Base-by-base conservation (phyloP, 805 yeast species). In the Teunomyces stri region DNA sequence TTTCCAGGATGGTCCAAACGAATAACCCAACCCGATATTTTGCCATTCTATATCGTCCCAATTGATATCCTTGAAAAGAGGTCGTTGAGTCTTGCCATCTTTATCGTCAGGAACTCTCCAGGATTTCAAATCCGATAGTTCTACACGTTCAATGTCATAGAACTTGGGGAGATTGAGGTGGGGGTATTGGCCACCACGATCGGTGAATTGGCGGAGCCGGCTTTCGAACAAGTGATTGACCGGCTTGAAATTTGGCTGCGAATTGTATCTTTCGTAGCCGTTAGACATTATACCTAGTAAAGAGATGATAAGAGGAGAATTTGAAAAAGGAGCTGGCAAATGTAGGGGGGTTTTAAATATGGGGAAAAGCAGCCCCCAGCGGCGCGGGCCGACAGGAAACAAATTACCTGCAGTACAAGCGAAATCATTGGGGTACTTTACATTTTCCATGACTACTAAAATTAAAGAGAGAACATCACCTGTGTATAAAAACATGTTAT, bases 1-100 rank as follows among this genome's bases (percentile, higher is more conserved):
- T 49, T 92, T 85, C 99, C 99, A 92, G 11, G 95, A 86, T 3
- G 99, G 99, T 0, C 98, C 97, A 63, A 87, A 89, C 6, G 74
- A 68, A 55, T 87, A 84, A 18, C 94, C 95, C 53, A 82, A 82
- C 11, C 66, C 63, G n/a, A 88, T 85, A 20, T 72, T 69, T 54
- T 75, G 69, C 75, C 82, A 81, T 18, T 76, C 71, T 29, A 74
- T 60, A 3, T 59, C 58, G 18, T 64, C 70, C 54, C 81, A 73
- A 51, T 88, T 79, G 39, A 72, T 66, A 46, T 80, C 82, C 44
- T 73, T 66, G 65, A 84, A 86, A 28, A 76, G 66, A 0, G 94
- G 94, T 39, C 91, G 75, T 44, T 72, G 64, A 38, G 87, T 70
- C 39, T 64, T 57, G 9, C 76, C 76, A 46, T 66, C 54, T 54